Percentiles rank a stretch among this genome's conserved stretches.
These are phyloP conservation scores for Vigna mungo DNA, from an alignment of 306 rosid genomes.

Conservation along the genomic window DNA sequence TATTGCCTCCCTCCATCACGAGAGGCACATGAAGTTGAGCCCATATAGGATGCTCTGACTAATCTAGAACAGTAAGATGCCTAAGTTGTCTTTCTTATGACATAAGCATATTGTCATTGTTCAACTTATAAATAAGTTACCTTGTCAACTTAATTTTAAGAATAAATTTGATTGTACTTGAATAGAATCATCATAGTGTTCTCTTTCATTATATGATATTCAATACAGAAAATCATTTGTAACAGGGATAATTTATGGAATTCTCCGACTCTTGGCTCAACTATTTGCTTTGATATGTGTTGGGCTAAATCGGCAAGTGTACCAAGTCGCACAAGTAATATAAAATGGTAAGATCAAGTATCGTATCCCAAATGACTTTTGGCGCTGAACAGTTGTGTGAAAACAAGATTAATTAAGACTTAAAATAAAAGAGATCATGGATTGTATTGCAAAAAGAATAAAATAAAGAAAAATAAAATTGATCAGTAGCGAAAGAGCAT, in stretches of 20 bases:
- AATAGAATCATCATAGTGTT: not conserved
- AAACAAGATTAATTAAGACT: too few relatives aligned
- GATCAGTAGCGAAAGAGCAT: too few relatives aligned
- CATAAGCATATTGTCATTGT: not conserved
- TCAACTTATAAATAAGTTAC: constrained; percentile 1
- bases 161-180: not conserved
- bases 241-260: not conserved
- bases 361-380: too few relatives aligned
- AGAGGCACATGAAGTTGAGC: constrained; percentile 89
- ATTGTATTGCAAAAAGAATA: too few relatives aligned
- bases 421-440: too few relatives aligned
- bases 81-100: constrained; percentile 19
- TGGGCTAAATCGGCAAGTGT: too few relatives aligned
- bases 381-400: too few relatives aligned
- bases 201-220: not conserved
- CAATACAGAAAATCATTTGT: constrained; percentile 17
- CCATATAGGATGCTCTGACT: constrained; percentile 85
- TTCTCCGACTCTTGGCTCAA: constrained; percentile 1
- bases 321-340: too few relatives aligned
- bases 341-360: too few relatives aligned
- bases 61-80: constrained; percentile 84
- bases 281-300: not conserved
- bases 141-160: constrained; percentile 22
- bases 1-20: constrained; percentile 29
- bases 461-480: too few relatives aligned